Conservation (phyloP, 2,329 filamentous ascomycete species). For the Trichoderma lentiforme region DNA sequence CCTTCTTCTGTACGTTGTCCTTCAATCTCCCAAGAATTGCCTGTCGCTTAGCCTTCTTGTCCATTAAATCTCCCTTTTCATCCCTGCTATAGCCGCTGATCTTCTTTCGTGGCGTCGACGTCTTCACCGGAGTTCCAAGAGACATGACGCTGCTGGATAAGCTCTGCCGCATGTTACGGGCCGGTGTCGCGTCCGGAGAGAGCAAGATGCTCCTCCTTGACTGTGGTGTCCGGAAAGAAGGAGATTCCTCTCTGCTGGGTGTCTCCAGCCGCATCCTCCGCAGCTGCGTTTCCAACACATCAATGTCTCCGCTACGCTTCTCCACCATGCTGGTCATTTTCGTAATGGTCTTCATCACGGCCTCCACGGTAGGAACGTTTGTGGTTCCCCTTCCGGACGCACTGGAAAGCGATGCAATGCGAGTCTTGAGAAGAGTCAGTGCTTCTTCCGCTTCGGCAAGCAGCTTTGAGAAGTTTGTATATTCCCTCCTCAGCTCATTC, state of each 20-base stretch:
- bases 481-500: slow-evolving; percentile 74
- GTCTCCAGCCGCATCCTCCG: slow-evolving; percentile 62
- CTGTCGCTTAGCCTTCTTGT: slow-evolving; percentile 51
- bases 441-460: slow-evolving; percentile 78
- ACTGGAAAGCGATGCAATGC: slow-evolving; percentile 60
- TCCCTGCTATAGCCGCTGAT: slow-evolving; percentile 57
- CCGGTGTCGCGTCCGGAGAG: slow-evolving; percentile 43
- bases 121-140: slow-evolving; percentile 37
- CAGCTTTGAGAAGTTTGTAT: slow-evolving; percentile 68
- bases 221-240: slow-evolving; percentile 40
- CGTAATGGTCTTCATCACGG: slow-evolving; percentile 82
- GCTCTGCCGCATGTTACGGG: slow-evolving; percentile 42
- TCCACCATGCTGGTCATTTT: slow-evolving; percentile 94
- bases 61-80: slow-evolving; percentile 56
- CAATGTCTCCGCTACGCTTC: slow-evolving; percentile 85
- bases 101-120: slow-evolving; percentile 57
- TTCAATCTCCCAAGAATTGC: slow-evolving; percentile 52
- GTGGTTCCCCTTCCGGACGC: slow-evolving; percentile 44
- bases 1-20: slow-evolving; percentile 47
- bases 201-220: slow-evolving; percentile 37
- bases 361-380: slow-evolving; percentile 79
- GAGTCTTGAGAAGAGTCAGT: slow-evolving; percentile 73
- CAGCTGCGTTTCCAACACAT: slow-evolving; percentile 84
- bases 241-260: slow-evolving; percentile 43
- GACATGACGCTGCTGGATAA: slow-evolving; percentile 37